Conservation (phyloP, 805 yeast species). For the Candida andamanensis region DNA sequence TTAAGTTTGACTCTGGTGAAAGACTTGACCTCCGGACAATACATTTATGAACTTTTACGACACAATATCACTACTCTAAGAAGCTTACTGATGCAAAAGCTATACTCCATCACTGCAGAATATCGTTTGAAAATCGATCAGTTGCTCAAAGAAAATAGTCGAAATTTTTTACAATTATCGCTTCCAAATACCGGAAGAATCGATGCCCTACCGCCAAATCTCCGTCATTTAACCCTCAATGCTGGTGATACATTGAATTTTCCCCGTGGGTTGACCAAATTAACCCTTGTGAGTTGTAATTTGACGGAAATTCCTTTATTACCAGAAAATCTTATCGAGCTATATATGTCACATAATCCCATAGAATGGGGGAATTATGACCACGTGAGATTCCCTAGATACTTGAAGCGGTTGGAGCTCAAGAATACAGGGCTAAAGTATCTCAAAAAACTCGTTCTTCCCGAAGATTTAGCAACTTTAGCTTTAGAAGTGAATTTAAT, state of each 20-base stretch:
- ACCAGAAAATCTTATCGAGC: conserved; percentile 7
- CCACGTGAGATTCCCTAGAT: conserved; percentile 10
- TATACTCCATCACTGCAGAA: conserved; percentile 1
- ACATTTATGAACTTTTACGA: conserved; percentile 2
- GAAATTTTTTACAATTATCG: no score
- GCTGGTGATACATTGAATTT: no score
- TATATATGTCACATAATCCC: conserved; percentile 17
- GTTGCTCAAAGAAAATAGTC: not conserved
- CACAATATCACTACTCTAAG: conserved; percentile 2
- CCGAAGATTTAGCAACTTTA: conserved; percentile 11
- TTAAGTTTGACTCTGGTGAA: conserved; percentile 6
- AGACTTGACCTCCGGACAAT: conserved; percentile 7
- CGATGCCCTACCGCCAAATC: no score
- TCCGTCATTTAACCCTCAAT: no score
- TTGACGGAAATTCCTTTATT: conserved; percentile 3
- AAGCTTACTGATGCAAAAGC: conserved; percentile 1
- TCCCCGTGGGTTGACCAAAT: not conserved
- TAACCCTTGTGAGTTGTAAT: not conserved
- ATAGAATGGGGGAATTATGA: conserved; percentile 12
- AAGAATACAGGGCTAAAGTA: conserved; percentile 13
- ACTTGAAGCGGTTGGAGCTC: conserved; percentile 11
- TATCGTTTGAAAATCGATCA: not conserved
- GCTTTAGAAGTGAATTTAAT: conserved; percentile 17
- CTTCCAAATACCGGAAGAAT: no score
- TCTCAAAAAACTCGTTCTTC: conserved; percentile 11